These are phyloP conservation scores for Haplographium delicatum DNA, from an alignment of 495 filamentous ascomycete genomes.

Conservation along the genomic window DNA sequence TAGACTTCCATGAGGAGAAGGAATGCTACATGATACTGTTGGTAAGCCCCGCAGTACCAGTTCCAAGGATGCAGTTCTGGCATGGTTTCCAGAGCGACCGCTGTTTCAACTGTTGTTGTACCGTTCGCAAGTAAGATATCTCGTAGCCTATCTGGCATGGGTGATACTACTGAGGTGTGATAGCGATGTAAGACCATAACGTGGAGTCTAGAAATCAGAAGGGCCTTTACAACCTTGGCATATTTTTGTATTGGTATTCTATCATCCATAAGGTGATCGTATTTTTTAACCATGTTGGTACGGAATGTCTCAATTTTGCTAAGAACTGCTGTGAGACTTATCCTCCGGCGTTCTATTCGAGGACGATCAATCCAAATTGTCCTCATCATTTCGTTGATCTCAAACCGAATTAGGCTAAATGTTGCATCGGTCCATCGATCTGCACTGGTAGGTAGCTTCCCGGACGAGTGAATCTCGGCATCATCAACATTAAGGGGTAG, in stretches of 20 bases:
- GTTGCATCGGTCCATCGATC: constrained; percentile 61
- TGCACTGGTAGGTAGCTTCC: constrained; percentile 30
- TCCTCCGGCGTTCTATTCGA: constrained; percentile 54
- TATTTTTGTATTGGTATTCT: constrained; percentile 51
- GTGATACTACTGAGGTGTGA: constrained; percentile 49
- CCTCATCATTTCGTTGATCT: constrained; percentile 69
- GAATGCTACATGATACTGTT: constrained; percentile 51
- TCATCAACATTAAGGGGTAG: constrained; percentile 65
- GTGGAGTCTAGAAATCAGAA: constrained; percentile 57
- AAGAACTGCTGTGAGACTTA: constrained; percentile 49
- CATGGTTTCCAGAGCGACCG: constrained; percentile 53
- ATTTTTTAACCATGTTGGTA: constrained; percentile 51
- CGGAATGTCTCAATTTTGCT: constrained; percentile 59
- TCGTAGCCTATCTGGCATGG: constrained; percentile 39
- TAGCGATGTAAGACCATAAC: constrained; percentile 63
- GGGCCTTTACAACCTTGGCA: constrained; percentile 52
- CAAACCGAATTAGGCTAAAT: constrained; percentile 59
- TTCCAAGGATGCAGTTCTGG: constrained; percentile 45
- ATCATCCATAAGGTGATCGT: constrained; percentile 53
- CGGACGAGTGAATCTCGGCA: constrained; percentile 40
- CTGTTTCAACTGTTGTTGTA: constrained; percentile 51
- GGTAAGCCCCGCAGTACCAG: constrained; percentile 52
- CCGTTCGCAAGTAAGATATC: constrained; percentile 46
- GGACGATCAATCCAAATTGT: constrained; percentile 57
- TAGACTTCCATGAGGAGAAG: constrained; percentile 50